Evolutionary conservation across 2,329 filamentous ascomycete genomes (phyloP), one percentile per base, ranked within the genome.

Genomic region (Epichloe scottii): DNA sequence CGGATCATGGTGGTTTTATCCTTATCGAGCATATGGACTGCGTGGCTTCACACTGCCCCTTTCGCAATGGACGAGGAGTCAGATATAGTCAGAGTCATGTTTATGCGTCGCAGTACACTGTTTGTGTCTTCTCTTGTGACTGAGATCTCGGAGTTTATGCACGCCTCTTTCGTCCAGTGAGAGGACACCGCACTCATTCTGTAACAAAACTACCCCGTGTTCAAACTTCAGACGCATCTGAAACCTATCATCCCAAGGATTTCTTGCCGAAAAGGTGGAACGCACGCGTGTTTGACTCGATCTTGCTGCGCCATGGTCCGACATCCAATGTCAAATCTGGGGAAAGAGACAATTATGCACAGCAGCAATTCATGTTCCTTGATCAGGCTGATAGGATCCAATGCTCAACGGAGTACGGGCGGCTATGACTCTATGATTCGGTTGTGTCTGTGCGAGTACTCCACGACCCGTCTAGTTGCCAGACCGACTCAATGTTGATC

Each of bases 181-280:
- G 37, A 26, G 38, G 43, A 44, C 41, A 10, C 4, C 19, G 21
- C 33, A 38, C 30, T 43, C 21, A 37, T 23, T 42, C 44, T 51
- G 49, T 51, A 51, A 51, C 49, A 37, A 8, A 23, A 33, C 37
- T 47, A 51, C 12, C 17, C 14, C 10, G 30, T 30, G 8, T 30
- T 30, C 30, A 30, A 35, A 30, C 44, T 38, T 10, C 5, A 14
- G 23, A 4, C 7, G 10, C 14, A 38, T 47, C 49, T 51, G 49
- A 51, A 47, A 51, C 49, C 43, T 14, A 12, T 51, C 42, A 12
- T 30, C 42, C 42, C 14, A 44, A 30, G n/a, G 26, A 17, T n/a
- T 7, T 8, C 4, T 10, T 34, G n/a, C 14, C 42, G 3, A 10
- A 7, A 8, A n/a, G 5, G 17, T 33, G 14, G 14, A 12, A 19